These are phyloP conservation scores for Apostasia ramifera DNA, from an alignment of 106 monocot genomes.

Conservation along the genomic window DNA sequence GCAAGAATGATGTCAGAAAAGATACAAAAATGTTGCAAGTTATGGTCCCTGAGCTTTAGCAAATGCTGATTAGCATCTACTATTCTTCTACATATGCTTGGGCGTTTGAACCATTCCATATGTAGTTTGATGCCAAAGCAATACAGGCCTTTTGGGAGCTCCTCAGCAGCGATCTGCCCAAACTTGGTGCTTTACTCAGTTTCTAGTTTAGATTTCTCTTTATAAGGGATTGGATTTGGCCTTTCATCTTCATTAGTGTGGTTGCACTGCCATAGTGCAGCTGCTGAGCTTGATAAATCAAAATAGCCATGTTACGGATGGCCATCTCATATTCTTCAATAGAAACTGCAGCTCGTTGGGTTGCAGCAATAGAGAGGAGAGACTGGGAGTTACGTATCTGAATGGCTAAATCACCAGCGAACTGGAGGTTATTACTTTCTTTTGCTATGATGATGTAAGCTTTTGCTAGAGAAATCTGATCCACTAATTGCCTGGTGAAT, in stretches of 20 bases:
- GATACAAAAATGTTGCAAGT: conserved; percentile 28
- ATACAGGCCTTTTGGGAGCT: conserved; percentile 60
- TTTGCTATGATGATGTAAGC: conserved; percentile 47
- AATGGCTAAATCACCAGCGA: conserved; percentile 41
- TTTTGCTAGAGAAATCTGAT: conserved; percentile 81
- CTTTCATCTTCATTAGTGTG: conserved; percentile 51
- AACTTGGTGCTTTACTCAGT: conserved; percentile 43
- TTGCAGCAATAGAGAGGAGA: conserved; percentile 42
- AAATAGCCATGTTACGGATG: conserved; percentile 42
- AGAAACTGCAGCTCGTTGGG: conserved; percentile 3
- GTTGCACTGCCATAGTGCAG: conserved; percentile 53
- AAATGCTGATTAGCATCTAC: conserved; percentile 9
- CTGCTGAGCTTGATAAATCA: conserved; percentile 50
- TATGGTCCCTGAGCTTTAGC: conserved; percentile 40
- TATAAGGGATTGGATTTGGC: conserved; percentile 42
- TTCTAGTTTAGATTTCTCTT: conserved; percentile 47
- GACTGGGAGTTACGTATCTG: conserved; percentile 50
- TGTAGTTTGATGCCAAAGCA: conserved; percentile 49
- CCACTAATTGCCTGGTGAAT: conserved; percentile 64
- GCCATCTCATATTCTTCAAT: conserved; percentile 11
- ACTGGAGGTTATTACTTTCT: conserved; percentile 66
- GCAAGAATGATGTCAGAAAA: conserved; percentile 35
- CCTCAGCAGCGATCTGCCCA: conserved; percentile 70
- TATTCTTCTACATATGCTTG: conserved; percentile 19
- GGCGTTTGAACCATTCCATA: conserved; percentile 44